These are phyloP conservation scores for Pythium sp. DNA, from an alignment of 352 stramenopile genomes.

Conservation along the genomic window DNA sequence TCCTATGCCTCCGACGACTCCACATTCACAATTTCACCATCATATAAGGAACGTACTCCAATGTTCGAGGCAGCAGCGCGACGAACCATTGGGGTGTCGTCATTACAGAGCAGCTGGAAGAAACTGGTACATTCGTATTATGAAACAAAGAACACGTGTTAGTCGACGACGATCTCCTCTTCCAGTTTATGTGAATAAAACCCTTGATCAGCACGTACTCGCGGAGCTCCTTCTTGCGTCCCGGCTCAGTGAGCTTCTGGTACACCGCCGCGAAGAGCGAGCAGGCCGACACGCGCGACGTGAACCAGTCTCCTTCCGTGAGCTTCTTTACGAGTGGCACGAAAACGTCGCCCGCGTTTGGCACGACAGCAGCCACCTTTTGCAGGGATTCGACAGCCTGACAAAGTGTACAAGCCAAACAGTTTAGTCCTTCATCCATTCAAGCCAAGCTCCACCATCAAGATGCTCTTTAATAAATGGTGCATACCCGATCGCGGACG, in stretches of 20 bases:
- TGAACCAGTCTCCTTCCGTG: constrained; percentile 87
- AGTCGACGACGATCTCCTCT: not conserved
- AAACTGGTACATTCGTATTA: constrained; percentile 31
- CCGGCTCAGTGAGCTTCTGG: constrained; percentile 50
- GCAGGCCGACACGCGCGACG: constrained; percentile 84
- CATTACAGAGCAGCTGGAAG: constrained; percentile 77
- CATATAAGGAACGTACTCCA: constrained; percentile 32
- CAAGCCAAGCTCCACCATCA: not conserved
- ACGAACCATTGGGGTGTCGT: constrained; percentile 88
- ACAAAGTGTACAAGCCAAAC: not conserved
- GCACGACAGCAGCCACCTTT: constrained; percentile 66
- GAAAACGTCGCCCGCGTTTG: constrained; percentile 59
- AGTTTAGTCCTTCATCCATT: not conserved
- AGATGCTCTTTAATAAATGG: not conserved
- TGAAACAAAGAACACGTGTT: not conserved
- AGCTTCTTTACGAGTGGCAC: constrained; percentile 79
- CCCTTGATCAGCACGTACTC: constrained; percentile 44
- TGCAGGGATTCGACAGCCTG: constrained; percentile 71
- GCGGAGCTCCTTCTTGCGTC: constrained; percentile 77
- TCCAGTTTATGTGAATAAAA: not conserved
- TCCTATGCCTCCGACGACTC: not conserved
- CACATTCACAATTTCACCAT: not conserved
- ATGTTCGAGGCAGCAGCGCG: constrained; percentile 79
- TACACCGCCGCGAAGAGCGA: constrained; percentile 79
- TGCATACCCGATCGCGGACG: constrained; percentile 75